Percentiles rank a stretch among this genome's conserved stretches.
Evolutionary conservation across 208 protist species (phyloP).

Genomic region (Trypanosoma cruzi): DNA sequence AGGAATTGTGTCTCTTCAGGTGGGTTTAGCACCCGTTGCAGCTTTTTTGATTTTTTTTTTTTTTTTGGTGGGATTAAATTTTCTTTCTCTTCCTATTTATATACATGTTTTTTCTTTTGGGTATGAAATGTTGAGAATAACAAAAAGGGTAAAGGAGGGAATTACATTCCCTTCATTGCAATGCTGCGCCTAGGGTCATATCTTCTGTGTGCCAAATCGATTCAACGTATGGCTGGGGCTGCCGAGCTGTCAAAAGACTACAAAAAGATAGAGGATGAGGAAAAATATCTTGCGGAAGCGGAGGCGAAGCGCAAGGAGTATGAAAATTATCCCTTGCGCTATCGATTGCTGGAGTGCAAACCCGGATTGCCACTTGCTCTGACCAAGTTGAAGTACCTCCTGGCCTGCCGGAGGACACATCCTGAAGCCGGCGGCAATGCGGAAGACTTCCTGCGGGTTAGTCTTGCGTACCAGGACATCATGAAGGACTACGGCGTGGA

Average conservation of each 20-base stretch:
- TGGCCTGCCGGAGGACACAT: conserved; percentile 77
- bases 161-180: not conserved
- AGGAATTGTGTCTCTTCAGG: too few species aligned
- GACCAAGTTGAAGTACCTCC: conserved; percentile 83
- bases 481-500: conserved; percentile 91
- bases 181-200: conserved; percentile 45
- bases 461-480: conserved; percentile 81
- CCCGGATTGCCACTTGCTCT: conserved; percentile 73
- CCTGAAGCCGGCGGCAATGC: conserved; percentile 83
- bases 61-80: too few species aligned
- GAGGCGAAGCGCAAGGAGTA: conserved; percentile 62
- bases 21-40: too few species aligned
- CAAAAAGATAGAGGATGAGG: conserved; percentile 50
- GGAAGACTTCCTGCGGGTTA: conserved; percentile 75
- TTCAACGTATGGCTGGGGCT: conserved; percentile 47
- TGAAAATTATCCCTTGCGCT: conserved; percentile 70
- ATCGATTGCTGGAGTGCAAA: conserved; percentile 76
- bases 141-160: not conserved
- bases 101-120: too few species aligned
- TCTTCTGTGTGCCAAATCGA: conserved; percentile 40
- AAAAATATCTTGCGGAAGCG: conserved; percentile 41
- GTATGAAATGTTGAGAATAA: not conserved
- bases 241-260: conserved; percentile 70
- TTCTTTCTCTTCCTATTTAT: too few species aligned
- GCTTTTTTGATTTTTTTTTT: too few species aligned